These are phyloP conservation scores for Candida sakaeoensis DNA, from an alignment of 805 yeast species.

Conservation along the genomic window DNA sequence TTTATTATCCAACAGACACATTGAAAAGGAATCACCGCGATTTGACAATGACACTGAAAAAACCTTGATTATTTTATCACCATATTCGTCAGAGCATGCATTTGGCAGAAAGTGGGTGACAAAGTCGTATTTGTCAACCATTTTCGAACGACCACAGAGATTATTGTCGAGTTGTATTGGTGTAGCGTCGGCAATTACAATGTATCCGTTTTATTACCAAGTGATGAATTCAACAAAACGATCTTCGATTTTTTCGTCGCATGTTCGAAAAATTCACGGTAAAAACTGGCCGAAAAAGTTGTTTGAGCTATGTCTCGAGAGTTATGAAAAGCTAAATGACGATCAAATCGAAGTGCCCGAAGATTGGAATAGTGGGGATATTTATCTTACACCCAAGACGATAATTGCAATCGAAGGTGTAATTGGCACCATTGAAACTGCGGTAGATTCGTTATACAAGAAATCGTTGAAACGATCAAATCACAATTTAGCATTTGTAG, in stretches of 20 bases:
- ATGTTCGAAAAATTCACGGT: slow-evolving; percentile 71
- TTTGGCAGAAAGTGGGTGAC: slow-evolving; percentile 78
- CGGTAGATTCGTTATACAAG: slow-evolving; percentile 46
- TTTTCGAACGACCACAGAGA: slow-evolving; percentile 82
- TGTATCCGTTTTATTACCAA: slow-evolving; percentile 58
- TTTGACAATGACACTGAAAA: slow-evolving; percentile 36
- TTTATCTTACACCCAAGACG: slow-evolving; percentile 65
- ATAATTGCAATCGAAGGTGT: slow-evolving; percentile 72
- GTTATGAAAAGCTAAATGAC: slow-evolving; percentile 49
- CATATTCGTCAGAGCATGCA: slow-evolving; percentile 65
- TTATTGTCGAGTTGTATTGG: slow-evolving; percentile 76
- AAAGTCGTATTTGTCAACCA: slow-evolving; percentile 58
- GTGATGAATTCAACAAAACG: slow-evolving; percentile 45
- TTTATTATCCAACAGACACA: slow-evolving; percentile 39
- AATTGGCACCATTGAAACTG: slow-evolving; percentile 70
- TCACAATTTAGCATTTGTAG: slow-evolving; percentile 53
- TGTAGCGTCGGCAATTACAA: slow-evolving; percentile 66
- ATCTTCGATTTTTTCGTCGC: slow-evolving; percentile 50
- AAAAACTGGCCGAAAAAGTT: slow-evolving; percentile 64
- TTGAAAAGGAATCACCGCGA: slow-evolving; percentile 36
- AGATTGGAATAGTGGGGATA: slow-evolving; percentile 81
- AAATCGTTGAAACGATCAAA: slow-evolving; percentile 8
- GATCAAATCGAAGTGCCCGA: slow-evolving; percentile 72
- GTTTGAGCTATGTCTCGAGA: slow-evolving; percentile 53
- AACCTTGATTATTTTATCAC: slow-evolving; percentile 62